Conservation (phyloP, 2,329 filamentous ascomycete genomes). For the Sporothrix humicola region DNA sequence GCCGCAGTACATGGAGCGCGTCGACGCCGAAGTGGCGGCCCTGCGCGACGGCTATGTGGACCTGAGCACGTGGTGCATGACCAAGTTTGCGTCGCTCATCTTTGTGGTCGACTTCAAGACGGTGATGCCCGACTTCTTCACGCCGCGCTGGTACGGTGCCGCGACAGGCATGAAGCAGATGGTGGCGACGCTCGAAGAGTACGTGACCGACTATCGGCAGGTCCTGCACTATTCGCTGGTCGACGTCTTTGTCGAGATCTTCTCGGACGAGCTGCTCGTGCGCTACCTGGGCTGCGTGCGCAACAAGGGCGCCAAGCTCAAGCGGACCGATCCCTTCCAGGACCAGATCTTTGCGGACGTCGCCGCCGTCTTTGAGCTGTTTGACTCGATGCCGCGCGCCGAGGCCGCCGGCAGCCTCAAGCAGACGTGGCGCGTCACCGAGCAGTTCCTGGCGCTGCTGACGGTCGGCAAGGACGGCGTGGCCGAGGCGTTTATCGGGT, state of each 20-base stretch:
- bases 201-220: conserved; percentile 82
- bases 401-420: conserved; percentile 78
- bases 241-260: conserved; percentile 91
- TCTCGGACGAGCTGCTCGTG: conserved; percentile 87
- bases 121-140: conserved; percentile 90
- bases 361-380: conserved; percentile 87
- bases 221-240: conserved; percentile 85
- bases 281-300: conserved; percentile 83
- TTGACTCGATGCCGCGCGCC: conserved; percentile 69
- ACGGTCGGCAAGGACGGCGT: conserved; percentile 74
- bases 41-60: conserved; percentile 94
- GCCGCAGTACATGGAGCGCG: conserved; percentile 77
- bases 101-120: conserved; percentile 87
- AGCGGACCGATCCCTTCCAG: conserved; percentile 81
- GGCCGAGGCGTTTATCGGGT: conserved; percentile 77
- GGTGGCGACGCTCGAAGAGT: conserved; percentile 93
- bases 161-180: conserved; percentile 90
- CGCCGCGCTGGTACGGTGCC: conserved; percentile 78
- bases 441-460: conserved; percentile 81
- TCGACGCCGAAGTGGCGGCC: conserved; percentile 71
- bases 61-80: conserved; percentile 89
- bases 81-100: conserved; percentile 82
- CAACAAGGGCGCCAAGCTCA: conserved; percentile 90
- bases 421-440: conserved; percentile 89
- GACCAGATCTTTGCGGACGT: conserved; percentile 96